Percentiles rank a stretch among this genome's conserved stretches.
Evolutionary conservation across 768 basidiomycete species (phyloP).

Genomic region (Pholiota molesta): DNA sequence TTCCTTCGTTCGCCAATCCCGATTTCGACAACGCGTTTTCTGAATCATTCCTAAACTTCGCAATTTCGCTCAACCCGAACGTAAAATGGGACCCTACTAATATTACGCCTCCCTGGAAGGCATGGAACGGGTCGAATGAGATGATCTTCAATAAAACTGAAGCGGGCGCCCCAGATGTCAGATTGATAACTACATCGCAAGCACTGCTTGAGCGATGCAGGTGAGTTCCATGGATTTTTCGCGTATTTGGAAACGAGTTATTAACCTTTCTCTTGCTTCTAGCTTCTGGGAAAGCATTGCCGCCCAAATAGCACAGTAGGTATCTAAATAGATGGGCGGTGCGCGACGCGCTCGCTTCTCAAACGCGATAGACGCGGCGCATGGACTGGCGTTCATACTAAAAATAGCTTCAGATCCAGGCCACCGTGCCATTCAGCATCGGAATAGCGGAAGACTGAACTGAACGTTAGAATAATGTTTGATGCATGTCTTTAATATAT

Average conservation of each 20-base stretch:
- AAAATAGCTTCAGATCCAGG: too few species aligned
- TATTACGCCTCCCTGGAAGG: conserved; percentile 40
- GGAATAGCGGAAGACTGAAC: too few species aligned
- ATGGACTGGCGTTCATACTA: too few species aligned
- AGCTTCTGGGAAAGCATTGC: too few species aligned
- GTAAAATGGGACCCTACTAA: conserved; percentile 33
- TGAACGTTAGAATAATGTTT: too few species aligned
- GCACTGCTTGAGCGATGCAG: conserved; percentile 40
- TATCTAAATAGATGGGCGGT: too few species aligned
- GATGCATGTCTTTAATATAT: too few species aligned
- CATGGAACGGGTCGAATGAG: conserved; percentile 34
- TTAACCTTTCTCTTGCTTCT: background rate
- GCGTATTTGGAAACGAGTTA: background rate
- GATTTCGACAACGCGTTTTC: conserved; percentile 40
- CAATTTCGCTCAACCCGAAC: conserved; percentile 34
- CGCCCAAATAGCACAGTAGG: too few species aligned
- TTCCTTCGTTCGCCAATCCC: conserved; percentile 35
- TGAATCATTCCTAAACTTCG: conserved; percentile 41
- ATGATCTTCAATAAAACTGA: conserved; percentile 51
- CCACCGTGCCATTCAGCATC: too few species aligned
- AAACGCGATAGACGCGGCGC: too few species aligned
- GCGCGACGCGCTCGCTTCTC: too few species aligned
- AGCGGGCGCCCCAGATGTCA: conserved; percentile 31
- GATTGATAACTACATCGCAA: conserved; percentile 29
- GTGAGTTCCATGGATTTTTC: conserved; percentile 20